Evolutionary conservation across 164 flowering plant genomes (phyloP).

Genomic region (Tetrastigma voinierianum): DNA sequence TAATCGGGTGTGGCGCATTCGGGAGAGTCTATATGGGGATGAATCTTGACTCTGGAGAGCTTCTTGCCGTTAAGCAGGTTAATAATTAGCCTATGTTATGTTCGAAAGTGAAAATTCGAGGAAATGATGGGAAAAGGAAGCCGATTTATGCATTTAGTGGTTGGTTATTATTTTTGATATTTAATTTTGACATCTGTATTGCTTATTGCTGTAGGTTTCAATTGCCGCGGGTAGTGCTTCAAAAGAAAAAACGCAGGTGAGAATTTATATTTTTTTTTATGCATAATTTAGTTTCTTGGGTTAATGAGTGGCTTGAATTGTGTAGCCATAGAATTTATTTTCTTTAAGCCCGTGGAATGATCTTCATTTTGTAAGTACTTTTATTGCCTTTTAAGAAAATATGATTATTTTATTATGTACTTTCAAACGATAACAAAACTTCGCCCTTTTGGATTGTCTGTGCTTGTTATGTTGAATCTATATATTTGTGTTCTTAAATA

Average conservation of each 20-base stretch:
- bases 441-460: background rate
- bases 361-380: too few relatives aligned
- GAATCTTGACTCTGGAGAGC: constrained; percentile 97
- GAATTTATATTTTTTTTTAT: background rate
- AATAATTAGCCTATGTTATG: background rate
- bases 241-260: constrained; percentile 33
- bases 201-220: constrained; percentile 23
- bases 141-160: too few relatives aligned
- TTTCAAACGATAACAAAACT: too few relatives aligned
- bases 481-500: too few relatives aligned
- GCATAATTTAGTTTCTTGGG: background rate
- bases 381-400: too few relatives aligned
- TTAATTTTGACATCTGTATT: background rate
- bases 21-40: constrained; percentile 97
- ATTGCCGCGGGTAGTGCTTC: constrained; percentile 31
- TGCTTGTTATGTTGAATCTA: background rate
- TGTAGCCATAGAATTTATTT: too few relatives aligned
- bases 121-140: too few relatives aligned
- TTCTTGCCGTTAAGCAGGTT: constrained; percentile 94
- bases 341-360: too few relatives aligned
- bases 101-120: too few relatives aligned
- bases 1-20: constrained; percentile 97
- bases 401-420: too few relatives aligned
- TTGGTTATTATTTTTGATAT: too few relatives aligned
- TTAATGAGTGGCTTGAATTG: too few relatives aligned